phyloP scores from a whole-genome alignment of 2,329 filamentous ascomycete species.

The Hypoxylon sp. region DNA sequence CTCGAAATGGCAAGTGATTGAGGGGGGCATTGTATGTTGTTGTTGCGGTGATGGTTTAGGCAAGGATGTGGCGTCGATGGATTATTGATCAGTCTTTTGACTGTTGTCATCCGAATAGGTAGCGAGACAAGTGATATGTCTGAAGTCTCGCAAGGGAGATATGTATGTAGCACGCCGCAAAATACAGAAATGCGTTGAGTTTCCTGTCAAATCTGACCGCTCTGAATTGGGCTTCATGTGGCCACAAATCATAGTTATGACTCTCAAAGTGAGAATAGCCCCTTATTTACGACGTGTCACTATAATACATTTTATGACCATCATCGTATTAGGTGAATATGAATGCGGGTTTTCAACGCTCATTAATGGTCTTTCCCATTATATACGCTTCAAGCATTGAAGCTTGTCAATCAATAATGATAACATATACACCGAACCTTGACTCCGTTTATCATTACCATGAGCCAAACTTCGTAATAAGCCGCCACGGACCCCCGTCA shows the following conservation, averaged over 20 bases:
- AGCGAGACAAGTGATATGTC: no score
- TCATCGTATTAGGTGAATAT: not conserved
- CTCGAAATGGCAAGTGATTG: not conserved
- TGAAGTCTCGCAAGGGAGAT: not conserved
- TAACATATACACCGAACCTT: conserved; percentile 25
- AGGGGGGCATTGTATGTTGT: not conserved
- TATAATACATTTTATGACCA: not conserved
- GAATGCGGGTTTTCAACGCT: not conserved
- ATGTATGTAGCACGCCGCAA: not conserved
- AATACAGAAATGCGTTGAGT: not conserved
- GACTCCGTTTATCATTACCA: conserved; percentile 9
- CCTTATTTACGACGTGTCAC: not conserved
- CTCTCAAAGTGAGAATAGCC: not conserved
- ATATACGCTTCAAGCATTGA: conserved; percentile 18
- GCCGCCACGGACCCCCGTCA: conserved; percentile 14
- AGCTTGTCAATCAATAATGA: conserved; percentile 1
- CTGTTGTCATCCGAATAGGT: not conserved
- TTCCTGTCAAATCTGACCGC: not conserved
- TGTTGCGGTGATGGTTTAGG: not conserved
- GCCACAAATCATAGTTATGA: not conserved
- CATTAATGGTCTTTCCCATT: conserved; percentile 10
- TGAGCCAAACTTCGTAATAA: conserved; percentile 18
- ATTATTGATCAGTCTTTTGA: not conserved
- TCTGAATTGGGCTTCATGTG: not conserved
- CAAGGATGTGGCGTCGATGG: not conserved